Conservation (phyloP, 208 protist species). For the Trypanosomatidae sp. region DNA sequence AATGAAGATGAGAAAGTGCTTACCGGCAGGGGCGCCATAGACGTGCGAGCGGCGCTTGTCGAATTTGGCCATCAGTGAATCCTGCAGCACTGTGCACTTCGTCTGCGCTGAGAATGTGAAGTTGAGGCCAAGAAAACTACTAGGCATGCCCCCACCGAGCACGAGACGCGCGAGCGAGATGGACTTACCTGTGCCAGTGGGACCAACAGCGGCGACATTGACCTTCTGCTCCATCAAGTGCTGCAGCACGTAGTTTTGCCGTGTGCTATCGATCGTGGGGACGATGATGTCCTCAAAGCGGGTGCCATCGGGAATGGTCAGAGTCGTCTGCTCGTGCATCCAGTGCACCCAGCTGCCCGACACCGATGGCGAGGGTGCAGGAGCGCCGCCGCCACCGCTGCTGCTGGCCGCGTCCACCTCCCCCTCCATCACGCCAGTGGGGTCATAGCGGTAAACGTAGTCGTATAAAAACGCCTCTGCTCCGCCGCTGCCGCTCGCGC, state of each 20-base stretch:
- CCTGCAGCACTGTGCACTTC: conserved; percentile 86
- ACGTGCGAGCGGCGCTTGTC: conserved; percentile 93
- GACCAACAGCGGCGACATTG: conserved; percentile 89
- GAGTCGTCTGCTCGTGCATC: conserved; percentile 37
- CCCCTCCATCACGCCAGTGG: conserved; percentile 21
- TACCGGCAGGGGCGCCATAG: conserved; percentile 86
- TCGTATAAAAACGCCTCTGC: conserved; percentile 91
- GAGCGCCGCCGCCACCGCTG: conserved; percentile 20
- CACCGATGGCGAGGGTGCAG: conserved; percentile 2
- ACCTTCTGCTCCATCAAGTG: conserved; percentile 75
- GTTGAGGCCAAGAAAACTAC: conserved; percentile 77
- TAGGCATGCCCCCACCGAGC: conserved; percentile 74
- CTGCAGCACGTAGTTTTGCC: conserved; percentile 87
- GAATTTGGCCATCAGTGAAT: conserved; percentile 93
- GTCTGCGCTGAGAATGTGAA: conserved; percentile 95
- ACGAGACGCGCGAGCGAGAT: conserved; percentile 84
- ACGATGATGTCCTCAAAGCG: conserved; percentile 94
- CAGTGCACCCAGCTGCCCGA: conserved; percentile 66
- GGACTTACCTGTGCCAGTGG: conserved; percentile 95
- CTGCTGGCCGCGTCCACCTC: conserved; percentile 25
- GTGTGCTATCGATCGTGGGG: conserved; percentile 93
- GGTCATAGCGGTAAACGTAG: conserved; percentile 83
- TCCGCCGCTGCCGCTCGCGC: neutral
- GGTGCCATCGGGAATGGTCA: conserved; percentile 54
- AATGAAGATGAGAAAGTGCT: conserved; percentile 93